These are phyloP conservation scores for Amanita muscaria DNA, from an alignment of 768 basidiomycete species.

Conservation along the genomic window DNA sequence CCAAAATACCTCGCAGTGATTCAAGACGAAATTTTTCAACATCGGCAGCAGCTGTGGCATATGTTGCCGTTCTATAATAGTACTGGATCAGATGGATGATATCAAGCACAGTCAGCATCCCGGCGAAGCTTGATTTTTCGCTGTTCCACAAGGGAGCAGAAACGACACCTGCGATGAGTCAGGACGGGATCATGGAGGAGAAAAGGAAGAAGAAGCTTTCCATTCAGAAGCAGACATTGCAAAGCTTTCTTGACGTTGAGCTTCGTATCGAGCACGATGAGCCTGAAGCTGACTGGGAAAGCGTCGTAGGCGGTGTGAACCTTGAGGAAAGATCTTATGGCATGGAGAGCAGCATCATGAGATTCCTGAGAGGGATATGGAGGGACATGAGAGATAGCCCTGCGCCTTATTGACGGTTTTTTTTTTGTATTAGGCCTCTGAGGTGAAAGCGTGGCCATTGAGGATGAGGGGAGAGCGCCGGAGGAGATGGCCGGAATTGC, in stretches of 20 bases:
- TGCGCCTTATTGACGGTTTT: slow-evolving; percentile 45
- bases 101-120: slow-evolving; percentile 99
- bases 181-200: slow-evolving; percentile 6
- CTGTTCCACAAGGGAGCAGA: slow-evolving; percentile 99
- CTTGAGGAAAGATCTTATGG: slow-evolving; percentile 77
- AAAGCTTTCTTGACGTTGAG: slow-evolving; percentile 94
- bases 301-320: slow-evolving; percentile 90
- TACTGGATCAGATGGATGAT: slow-evolving; percentile 99
- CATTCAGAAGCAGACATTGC: slow-evolving; percentile 77
- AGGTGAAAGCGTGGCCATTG: slow-evolving; percentile 41
- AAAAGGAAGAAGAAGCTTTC: slow-evolving; percentile 24
- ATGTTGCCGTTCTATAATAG: slow-evolving; percentile 85
- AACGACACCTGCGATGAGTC: slow-evolving; percentile 65
- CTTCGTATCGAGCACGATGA: slow-evolving; percentile 95
- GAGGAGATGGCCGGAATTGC: background rate
- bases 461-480: background rate
- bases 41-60: slow-evolving; percentile 79
- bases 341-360: slow-evolving; percentile 60
- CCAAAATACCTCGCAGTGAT: slow-evolving; percentile 67
- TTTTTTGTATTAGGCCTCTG: slow-evolving; percentile 43
- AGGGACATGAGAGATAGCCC: slow-evolving; percentile 52
- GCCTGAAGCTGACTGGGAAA: slow-evolving; percentile 91
- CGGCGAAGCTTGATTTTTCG: slow-evolving; percentile 84
- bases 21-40: slow-evolving; percentile 91
- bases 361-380: slow-evolving; percentile 45